phyloP scores from a whole-genome alignment of 2,329 filamentous ascomycete species.

The Juglanconis juglandina region DNA sequence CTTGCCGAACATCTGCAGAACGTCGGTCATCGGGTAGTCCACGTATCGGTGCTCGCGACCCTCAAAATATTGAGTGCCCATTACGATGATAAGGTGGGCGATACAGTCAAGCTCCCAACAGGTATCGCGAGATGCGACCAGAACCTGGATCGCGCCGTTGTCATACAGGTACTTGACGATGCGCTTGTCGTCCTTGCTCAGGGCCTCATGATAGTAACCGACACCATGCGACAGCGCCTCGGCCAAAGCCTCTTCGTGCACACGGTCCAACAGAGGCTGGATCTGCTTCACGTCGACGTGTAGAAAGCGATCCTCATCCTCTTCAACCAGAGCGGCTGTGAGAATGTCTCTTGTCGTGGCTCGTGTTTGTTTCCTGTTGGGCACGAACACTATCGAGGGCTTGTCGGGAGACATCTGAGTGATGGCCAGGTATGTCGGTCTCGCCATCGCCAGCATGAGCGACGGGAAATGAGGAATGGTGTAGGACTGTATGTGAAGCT shows the following conservation, averaged over 20 bases:
- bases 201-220: slow-evolving; percentile 93
- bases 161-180: slow-evolving; percentile 92
- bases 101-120: slow-evolving; percentile 92
- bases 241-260: slow-evolving; percentile 82
- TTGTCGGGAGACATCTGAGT: slow-evolving; percentile 84
- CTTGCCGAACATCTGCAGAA: slow-evolving; percentile 97
- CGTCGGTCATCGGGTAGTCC: slow-evolving; percentile 90
- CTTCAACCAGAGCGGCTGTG: slow-evolving; percentile 80
- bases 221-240: slow-evolving; percentile 91
- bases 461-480: slow-evolving; percentile 96
- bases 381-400: slow-evolving; percentile 87
- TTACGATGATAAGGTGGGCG: slow-evolving; percentile 88
- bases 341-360: slow-evolving; percentile 83
- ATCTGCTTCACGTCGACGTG: slow-evolving; percentile 81
- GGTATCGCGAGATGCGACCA: slow-evolving; percentile 75
- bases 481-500: slow-evolving; percentile 93
- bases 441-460: slow-evolving; percentile 97
- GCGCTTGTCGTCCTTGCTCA: slow-evolving; percentile 82
- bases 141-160: slow-evolving; percentile 83
- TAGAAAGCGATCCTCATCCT: slow-evolving; percentile 90
- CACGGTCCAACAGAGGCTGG: slow-evolving; percentile 71
- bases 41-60: slow-evolving; percentile 95
- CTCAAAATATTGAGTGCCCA: slow-evolving; percentile 98
- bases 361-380: slow-evolving; percentile 88
- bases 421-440: slow-evolving; percentile 86